Percentiles rank a stretch among this genome's conserved stretches.
phyloP scores from a whole-genome alignment of 1,139 yeast species.

The Casaregolazyma suthepensis region DNA sequence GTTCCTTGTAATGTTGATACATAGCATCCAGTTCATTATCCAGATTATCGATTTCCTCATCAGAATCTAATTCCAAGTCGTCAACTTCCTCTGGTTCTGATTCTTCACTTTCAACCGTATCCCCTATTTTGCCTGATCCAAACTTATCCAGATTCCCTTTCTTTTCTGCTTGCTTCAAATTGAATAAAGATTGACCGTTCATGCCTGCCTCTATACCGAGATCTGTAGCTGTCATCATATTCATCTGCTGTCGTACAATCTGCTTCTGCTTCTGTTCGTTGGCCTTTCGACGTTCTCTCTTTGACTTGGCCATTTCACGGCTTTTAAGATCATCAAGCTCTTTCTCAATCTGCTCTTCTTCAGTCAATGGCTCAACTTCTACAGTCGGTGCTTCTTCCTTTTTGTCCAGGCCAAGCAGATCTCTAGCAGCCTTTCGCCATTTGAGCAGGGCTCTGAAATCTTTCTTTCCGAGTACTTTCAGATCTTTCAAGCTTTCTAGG shows the following conservation, averaged over 20 bases:
- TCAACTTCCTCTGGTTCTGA: conserved; percentile 42
- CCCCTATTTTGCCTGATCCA: conserved; percentile 74
- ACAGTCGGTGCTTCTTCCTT: conserved; percentile 33
- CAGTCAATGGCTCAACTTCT: conserved; percentile 68
- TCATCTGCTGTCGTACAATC: conserved; percentile 88
- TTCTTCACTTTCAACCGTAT: conserved; percentile 51
- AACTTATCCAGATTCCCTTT: conserved; percentile 73
- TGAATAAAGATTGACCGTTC: conserved; percentile 78
- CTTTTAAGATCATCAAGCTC: conserved; percentile 72
- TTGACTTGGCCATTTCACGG: conserved; percentile 59
- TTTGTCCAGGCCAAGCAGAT: conserved; percentile 61
- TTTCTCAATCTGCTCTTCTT: conserved; percentile 83
- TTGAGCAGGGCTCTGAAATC: conserved; percentile 79
- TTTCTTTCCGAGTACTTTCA: conserved; percentile 87
- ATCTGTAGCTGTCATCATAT: conserved; percentile 88
- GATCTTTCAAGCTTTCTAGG: conserved; percentile 77
- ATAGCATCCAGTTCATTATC: conserved; percentile 77
- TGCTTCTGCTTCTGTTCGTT: conserved; percentile 87
- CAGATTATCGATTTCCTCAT: conserved; percentile 59
- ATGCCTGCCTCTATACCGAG: conserved; percentile 93
- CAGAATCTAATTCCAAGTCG: conserved; percentile 42
- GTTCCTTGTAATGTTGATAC: conserved; percentile 70
- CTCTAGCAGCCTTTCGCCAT: conserved; percentile 88
- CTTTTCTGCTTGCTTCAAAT: conserved; percentile 73
- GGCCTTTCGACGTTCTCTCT: conserved; percentile 73